phyloP scores from a whole-genome alignment of 495 filamentous ascomycete species.

The Aspergillus wentii region DNA sequence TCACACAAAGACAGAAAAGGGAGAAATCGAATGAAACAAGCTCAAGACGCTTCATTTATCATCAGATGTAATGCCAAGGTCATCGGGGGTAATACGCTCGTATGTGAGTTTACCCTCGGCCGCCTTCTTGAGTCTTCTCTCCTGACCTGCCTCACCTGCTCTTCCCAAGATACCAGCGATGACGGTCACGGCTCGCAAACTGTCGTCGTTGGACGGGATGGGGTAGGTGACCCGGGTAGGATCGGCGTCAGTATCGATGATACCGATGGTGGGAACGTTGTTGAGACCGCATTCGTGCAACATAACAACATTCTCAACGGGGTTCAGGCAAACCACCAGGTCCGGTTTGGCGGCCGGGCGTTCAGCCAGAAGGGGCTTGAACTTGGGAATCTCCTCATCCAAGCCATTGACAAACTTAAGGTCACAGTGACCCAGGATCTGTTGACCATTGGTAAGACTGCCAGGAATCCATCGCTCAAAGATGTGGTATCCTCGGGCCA shows the following conservation, averaged over 20 bases:
- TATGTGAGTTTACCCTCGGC: conserved; percentile 55
- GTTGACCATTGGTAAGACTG: conserved; percentile 85
- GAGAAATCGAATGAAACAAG: conserved; percentile 5
- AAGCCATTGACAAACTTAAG: conserved; percentile 66
- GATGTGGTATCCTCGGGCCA: conserved; percentile 77
- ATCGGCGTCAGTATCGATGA: conserved; percentile 91
- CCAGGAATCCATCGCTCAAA: conserved; percentile 95
- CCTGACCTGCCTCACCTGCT: conserved; percentile 75
- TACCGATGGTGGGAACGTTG: conserved; percentile 87
- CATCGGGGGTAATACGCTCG: conserved; percentile 32
- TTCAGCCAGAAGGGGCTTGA: conserved; percentile 57
- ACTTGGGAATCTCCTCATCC: conserved; percentile 61
- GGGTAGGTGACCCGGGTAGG: conserved; percentile 94
- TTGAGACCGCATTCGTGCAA: conserved; percentile 86
- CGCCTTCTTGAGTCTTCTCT: conserved; percentile 57
- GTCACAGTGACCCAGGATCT: conserved; percentile 65
- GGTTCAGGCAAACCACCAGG: conserved; percentile 88
- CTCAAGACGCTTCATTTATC: no score
- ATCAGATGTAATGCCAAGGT: no score
- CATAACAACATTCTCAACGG: conserved; percentile 82
- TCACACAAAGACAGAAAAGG: conserved; percentile 14
- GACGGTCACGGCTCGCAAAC: conserved; percentile 71
- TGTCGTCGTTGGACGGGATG: conserved; percentile 96
- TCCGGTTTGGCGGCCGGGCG: conserved; percentile 72
- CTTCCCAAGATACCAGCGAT: conserved; percentile 82